phyloP scores from a whole-genome alignment of 106 monocot genomes.

The Triglochin maritima region DNA sequence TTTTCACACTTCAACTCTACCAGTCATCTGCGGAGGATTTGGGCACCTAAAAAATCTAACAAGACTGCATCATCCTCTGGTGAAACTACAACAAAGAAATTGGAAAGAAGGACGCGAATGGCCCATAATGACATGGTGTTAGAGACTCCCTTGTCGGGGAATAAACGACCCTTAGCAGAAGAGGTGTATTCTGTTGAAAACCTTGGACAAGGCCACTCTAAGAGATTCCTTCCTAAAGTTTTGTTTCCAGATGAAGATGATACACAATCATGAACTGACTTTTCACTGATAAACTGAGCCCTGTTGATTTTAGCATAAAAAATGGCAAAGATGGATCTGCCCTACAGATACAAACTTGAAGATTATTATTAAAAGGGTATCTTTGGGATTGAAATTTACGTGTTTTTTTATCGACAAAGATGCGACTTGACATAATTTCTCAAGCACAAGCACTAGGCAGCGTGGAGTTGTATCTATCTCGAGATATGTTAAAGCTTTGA shows the following conservation, averaged over 20 bases:
- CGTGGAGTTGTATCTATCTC: too few species aligned
- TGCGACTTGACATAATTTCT: too few species aligned
- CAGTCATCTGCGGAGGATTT: constrained; percentile 67
- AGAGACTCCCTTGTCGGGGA: constrained; percentile 58
- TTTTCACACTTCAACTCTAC: constrained; percentile 56
- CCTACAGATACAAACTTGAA: too few species aligned
- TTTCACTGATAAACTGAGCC: too few species aligned
- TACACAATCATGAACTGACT: neutral
- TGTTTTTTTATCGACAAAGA: too few species aligned
- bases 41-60: constrained; percentile 54
- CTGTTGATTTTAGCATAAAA: too few species aligned
- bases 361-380: too few species aligned
- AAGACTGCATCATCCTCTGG: constrained; percentile 4
- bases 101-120: constrained; percentile 22
- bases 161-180: neutral
- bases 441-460: too few species aligned
- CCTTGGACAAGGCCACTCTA: neutral
- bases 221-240: neutral
- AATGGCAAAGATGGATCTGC: too few species aligned
- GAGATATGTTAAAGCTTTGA: too few species aligned
- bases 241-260: constrained; percentile 5
- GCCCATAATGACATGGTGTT: constrained; percentile 39
- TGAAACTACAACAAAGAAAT: constrained; percentile 5
- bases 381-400: too few species aligned
- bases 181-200: constrained; percentile 4